Evolutionary conservation across 352 stramenopile genomes (phyloP).

Genomic region (Phytopythium litorale): DNA sequence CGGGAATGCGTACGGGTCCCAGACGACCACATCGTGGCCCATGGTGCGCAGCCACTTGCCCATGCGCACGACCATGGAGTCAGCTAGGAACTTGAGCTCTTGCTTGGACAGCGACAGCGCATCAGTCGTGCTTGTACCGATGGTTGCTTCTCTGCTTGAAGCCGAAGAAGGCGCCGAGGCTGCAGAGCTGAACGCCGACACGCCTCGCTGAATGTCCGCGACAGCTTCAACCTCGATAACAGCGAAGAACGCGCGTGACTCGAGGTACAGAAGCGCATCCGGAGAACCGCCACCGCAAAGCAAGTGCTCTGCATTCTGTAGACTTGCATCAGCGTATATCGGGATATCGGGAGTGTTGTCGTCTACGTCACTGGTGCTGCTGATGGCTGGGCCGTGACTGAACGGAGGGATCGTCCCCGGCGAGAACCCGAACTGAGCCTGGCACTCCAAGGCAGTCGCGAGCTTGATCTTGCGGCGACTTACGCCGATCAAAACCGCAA

Average conservation of each 20-base stretch:
- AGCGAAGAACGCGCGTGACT: slow-evolving; percentile 34
- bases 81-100: slow-evolving; percentile 65
- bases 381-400: slow-evolving; percentile 21
- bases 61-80: slow-evolving; percentile 75
- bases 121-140: background rate
- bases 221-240: slow-evolving; percentile 28
- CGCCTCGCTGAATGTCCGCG: slow-evolving; percentile 33
- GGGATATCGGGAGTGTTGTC: slow-evolving; percentile 8
- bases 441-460: slow-evolving; percentile 52
- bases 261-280: slow-evolving; percentile 39
- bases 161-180: background rate
- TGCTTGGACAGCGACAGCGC: background rate
- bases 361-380: background rate
- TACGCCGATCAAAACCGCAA: slow-evolving; percentile 44
- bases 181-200: slow-evolving; percentile 13
- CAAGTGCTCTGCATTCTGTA: slow-evolving; percentile 31
- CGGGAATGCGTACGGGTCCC: slow-evolving; percentile 33
- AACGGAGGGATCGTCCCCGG: slow-evolving; percentile 65
- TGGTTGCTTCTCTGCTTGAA: background rate
- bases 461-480: slow-evolving; percentile 67
- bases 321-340: slow-evolving; percentile 37
- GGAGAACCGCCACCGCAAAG: slow-evolving; percentile 44
- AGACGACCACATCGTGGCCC: slow-evolving; percentile 71
- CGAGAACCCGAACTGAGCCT: slow-evolving; percentile 53
- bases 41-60: slow-evolving; percentile 74